phyloP scores from a whole-genome alignment of 345 rosid genomes.

The Ceriops zippeliana region DNA sequence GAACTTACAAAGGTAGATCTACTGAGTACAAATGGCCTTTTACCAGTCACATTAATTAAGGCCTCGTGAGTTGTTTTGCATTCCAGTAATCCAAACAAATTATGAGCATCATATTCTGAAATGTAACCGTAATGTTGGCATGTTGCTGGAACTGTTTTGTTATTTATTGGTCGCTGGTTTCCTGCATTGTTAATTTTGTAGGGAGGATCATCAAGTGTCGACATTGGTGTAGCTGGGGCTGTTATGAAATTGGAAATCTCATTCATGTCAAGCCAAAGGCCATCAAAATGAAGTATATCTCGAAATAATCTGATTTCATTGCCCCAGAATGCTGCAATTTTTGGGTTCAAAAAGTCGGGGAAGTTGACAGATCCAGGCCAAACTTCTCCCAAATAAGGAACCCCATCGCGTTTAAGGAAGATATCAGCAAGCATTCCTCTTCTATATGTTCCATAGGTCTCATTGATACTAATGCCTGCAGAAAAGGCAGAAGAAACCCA shows the following conservation, averaged over 20 bases:
- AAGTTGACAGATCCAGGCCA: slow-evolving; percentile 72
- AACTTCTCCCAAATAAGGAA: slow-evolving; percentile 57
- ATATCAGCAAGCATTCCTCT: slow-evolving; percentile 64
- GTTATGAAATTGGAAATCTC: slow-evolving; percentile 62
- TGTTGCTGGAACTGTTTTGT: slow-evolving; percentile 52
- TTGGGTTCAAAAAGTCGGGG: slow-evolving; percentile 66
- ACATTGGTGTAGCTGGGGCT: slow-evolving; percentile 34
- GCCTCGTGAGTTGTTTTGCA: slow-evolving; percentile 56
- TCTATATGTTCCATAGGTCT: slow-evolving; percentile 41
- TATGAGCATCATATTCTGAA: slow-evolving; percentile 65
- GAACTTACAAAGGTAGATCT: slow-evolving; percentile 76
- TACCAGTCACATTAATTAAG: slow-evolving; percentile 37
- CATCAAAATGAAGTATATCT: slow-evolving; percentile 50
- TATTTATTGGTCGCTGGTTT: slow-evolving; percentile 27
- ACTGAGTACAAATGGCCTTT: slow-evolving; percentile 65
- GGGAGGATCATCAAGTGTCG: slow-evolving; percentile 59
- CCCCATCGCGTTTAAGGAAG: slow-evolving; percentile 52
- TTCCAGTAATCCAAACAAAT: slow-evolving; percentile 63
- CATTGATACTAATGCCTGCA: slow-evolving; percentile 53
- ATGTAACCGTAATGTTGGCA: slow-evolving; percentile 48
- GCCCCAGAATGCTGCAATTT: slow-evolving; percentile 42
- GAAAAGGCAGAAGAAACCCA: not conserved
- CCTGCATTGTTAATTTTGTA: slow-evolving; percentile 65
- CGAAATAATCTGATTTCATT: slow-evolving; percentile 54
- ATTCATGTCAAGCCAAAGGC: slow-evolving; percentile 84